Conservation (phyloP, 2,329 filamentous ascomycete genomes). For the Akanthomyces muscarius region DNA sequence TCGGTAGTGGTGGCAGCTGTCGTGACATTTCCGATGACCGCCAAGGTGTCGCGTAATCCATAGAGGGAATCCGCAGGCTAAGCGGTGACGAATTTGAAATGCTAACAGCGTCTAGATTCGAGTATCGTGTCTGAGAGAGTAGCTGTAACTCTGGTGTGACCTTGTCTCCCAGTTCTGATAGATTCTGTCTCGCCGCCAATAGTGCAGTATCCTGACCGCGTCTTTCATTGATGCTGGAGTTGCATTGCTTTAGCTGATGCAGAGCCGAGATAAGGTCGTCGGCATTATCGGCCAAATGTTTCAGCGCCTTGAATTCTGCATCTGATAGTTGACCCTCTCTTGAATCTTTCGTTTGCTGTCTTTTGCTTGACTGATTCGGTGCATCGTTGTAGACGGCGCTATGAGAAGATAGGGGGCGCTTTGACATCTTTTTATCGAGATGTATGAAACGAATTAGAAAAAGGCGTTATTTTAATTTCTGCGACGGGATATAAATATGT, state of each 20-base stretch:
- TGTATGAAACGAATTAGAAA: background rate
- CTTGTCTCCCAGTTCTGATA: background rate
- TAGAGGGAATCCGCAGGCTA: background rate
- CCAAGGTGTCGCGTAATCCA: conserved; percentile 35
- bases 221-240: background rate
- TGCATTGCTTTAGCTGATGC: conserved; percentile 30
- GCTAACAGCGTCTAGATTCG: background rate
- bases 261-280: conserved; percentile 38
- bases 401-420: conserved; percentile 29
- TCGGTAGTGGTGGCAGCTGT: conserved; percentile 55
- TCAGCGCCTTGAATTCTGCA: conserved; percentile 25
- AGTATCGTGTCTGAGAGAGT: background rate
- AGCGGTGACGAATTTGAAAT: background rate
- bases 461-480: background rate
- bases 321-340: background rate
- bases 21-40: conserved; percentile 45
- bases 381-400: background rate
- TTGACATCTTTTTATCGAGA: conserved; percentile 31
- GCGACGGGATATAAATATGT: background rate
- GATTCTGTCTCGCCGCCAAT: background rate
- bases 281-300: conserved; percentile 26
- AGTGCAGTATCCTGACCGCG: background rate
- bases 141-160: background rate
- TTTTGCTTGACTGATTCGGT: background rate
- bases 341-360: conserved; percentile 8